Evolutionary conservation across 2,329 filamentous ascomycete genomes (phyloP).

Genomic region (Penicillium sp.): DNA sequence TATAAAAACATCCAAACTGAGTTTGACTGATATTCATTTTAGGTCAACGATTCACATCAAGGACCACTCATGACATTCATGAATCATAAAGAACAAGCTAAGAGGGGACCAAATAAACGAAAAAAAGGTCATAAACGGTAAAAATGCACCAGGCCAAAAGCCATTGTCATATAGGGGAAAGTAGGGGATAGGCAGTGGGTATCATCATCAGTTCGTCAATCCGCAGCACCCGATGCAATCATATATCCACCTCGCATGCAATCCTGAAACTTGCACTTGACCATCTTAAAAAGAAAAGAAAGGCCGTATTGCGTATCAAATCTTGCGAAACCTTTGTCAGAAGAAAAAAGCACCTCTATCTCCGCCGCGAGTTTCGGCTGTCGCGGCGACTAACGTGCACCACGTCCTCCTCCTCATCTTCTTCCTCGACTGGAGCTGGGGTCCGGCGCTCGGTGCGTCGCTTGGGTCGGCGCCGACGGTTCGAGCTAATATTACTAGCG

Average conservation of each 20-base stretch:
- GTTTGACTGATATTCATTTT: neutral
- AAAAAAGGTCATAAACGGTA: slow-evolving; percentile 5
- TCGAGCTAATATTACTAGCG: slow-evolving; percentile 57
- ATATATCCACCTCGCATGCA: slow-evolving; percentile 22
- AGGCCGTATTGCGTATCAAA: neutral
- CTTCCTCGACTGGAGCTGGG: slow-evolving; percentile 55
- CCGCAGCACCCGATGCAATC: slow-evolving; percentile 23
- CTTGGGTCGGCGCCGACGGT: slow-evolving; percentile 52
- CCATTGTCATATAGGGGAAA: slow-evolving; percentile 5
- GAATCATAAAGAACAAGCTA: slow-evolving; percentile 23
- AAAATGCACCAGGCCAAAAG: neutral
- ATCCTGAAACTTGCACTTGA: slow-evolving; percentile 10
- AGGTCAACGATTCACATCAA: neutral
- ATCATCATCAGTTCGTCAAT: slow-evolving; percentile 29
- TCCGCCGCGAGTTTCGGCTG: slow-evolving; percentile 35
- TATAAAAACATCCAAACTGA: neutral
- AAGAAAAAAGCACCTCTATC: slow-evolving; percentile 20
- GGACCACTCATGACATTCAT: slow-evolving; percentile 23
- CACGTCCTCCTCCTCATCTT: slow-evolving; percentile 50
- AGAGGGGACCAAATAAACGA: neutral
- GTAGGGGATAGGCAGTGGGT: slow-evolving; percentile 18
- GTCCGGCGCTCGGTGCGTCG: slow-evolving; percentile 56
- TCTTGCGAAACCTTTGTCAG: neutral
- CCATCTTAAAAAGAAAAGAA: neutral
- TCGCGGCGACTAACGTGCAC: slow-evolving; percentile 33